Base-by-base conservation (phyloP, 768 basidiomycete species). In the Suillus paluster region DNA sequence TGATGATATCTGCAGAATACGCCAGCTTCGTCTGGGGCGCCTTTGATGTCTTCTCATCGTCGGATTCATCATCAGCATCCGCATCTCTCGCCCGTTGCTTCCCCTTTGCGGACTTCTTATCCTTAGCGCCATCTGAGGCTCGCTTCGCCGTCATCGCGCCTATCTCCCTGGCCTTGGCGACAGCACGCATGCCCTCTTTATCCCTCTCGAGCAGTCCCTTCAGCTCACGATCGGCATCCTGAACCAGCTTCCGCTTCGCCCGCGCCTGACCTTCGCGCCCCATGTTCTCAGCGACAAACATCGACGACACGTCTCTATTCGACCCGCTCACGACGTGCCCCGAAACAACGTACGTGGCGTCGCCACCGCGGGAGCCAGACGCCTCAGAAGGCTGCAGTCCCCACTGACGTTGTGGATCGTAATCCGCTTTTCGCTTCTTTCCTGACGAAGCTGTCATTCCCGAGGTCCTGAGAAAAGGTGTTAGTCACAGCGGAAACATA, bases 191-290 rank as follows among this genome's bases (percentile, higher is more conserved):
- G 9, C 90, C 90, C 30, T 88, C 84, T 69, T 81, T 86, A 67
- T 92, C 91, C 52, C 84, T 77, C 65, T 84, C 79, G 63, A 94
- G 70, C 44, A 95, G 73, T 42, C 73, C 71, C 72, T 87, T 81
- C 67, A 96, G 73, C 23, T 82, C 79, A 44, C 75, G 78, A 59
- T 95, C 94, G 2, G 84, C 80, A 53, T 89, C 84, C 61, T 82
- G 81, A 19, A 81, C 82, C 14, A 84, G 64, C 70, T 82, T 83
- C 49, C 94, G 84, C 65, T 86, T 86, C 6, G 90, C 86, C 68
- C 83, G 90, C 21, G 90, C 90, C 68, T 94, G 91, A 2, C 89
- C 89, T 58, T 90, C 90, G 19, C 95, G 81, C 1, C 94, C 94
- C 42, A 95, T 79, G 61, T 79, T 86, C 75, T 97, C 95, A 1